Evolutionary conservation across 805 yeast genomes (phyloP), one percentile per base, ranked within the genome.

Genomic region (Saturnispora gosingensis): DNA sequence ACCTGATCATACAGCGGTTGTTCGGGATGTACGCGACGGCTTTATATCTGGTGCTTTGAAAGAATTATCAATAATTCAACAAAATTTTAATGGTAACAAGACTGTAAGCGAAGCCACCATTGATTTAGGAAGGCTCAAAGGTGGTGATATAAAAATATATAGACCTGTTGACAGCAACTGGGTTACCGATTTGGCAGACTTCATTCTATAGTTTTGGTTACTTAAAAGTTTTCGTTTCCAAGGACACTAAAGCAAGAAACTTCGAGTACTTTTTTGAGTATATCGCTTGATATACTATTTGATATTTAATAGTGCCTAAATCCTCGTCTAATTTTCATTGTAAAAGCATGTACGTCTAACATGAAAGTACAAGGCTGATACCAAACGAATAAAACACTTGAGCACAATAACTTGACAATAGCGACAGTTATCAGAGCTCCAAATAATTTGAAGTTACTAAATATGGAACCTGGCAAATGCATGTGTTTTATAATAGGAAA

Each of bases 1-100:
- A 4, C 84, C 84, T 4, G 74, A 78, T 59, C 84, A 79, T 59
- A 78, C 83, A 0, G 61, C 72, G 0, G 57, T 71, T 36, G 69
- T 69, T 49, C 69, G 39, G 64, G 70, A 43, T 24, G 74, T 69
- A 5, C 43, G 52, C 20, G 57, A 56, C 1, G 43, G 47, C 9
- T 63, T 61, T 4, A 68, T 62, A 3, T 62, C 60, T 13, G 61
- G 58, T 9, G 45, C 55, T 2, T 55, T 57, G 2, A 54, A 54
- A 16, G 49, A 54, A 47, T 38, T 78, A 8, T 54, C 56, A 11
- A 68, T 78, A 9, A 64, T 72, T 3, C 81, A 79, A 53, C 83
- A 78, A 57, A 79, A 79, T 56, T 75, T 73, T 9, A 68, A 67
- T 47, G 76, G 75, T 1, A 66, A 62, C 10, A 68, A 70, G 46